Base-by-base conservation (phyloP, 2,329 filamentous ascomycete species). In the Lasiodiplodia sp. region DNA sequence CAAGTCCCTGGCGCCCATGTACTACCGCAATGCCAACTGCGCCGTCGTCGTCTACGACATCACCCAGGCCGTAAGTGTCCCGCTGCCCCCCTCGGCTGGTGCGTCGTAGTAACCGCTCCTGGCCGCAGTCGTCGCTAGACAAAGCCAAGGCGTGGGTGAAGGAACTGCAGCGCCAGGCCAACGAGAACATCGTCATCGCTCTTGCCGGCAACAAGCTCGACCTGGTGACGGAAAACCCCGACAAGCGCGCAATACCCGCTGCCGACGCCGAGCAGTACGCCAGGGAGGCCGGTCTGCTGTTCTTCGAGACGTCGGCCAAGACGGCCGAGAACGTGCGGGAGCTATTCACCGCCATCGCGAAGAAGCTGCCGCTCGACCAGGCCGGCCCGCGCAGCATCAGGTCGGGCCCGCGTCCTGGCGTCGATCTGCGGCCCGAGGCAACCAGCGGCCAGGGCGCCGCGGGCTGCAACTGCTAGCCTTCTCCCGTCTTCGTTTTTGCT, bases 121-220 rank as follows among this genome's bases (percentile, higher is more conserved):
- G 70, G 16, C 8, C 12, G 62, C 73, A 99, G 96, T 89, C 94
- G 72, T 99, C 96, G 58, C 86, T 99, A 77, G 96, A 99, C 83
- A 99, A 99, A 86, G 96, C 96, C 75, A 99, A 99, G 83, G 92
- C 94, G 55, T 99, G 96, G 96, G 95, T 99, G 69, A 98, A 98
- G 84, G 96, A 99, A 81, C 89, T 99, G 67, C 96, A 99, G 82
- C 91, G 96, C 79, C 96, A 99, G 84, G 96, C 96, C 71, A 99
- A 98, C 85, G 96, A 99, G 83, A 98, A 98, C 83, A 99, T 99
- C 81, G 94, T 99, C 82, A 99, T 99, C 78, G 96, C 96, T 57
- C 89, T 99, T 53, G 96, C 95, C 66, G 96, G 96, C 71, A 99
- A 99, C 87, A 98, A 99, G 85, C 86, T 97, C 78, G 96, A 99